Conservation (phyloP, 2,329 filamentous ascomycete genomes). For the Arthrobotrys entomopaga region DNA sequence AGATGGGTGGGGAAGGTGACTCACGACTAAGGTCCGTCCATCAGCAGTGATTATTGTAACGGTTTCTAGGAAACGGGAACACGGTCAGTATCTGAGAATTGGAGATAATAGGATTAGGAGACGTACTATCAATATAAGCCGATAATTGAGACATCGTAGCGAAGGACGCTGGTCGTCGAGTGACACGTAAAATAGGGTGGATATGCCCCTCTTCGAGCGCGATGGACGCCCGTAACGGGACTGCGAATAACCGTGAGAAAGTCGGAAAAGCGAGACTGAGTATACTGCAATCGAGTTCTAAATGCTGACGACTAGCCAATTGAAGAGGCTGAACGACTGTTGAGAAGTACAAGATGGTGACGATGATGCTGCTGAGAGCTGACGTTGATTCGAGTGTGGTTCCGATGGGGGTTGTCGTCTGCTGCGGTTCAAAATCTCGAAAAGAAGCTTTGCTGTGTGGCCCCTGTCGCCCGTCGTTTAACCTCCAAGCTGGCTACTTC, state of each 20-base stretch:
- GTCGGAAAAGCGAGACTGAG: background rate
- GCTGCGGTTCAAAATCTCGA: conserved; percentile 39
- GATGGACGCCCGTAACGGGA: background rate
- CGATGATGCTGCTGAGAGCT: background rate
- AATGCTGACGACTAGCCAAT: background rate
- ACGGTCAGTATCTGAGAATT: background rate
- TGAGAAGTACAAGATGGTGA: background rate
- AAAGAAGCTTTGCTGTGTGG: background rate
- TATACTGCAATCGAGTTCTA: background rate
- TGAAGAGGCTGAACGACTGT: background rate
- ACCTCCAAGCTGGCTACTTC: conserved; percentile 55
- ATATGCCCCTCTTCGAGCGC: conserved; percentile 6
- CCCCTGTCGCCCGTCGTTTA: conserved; percentile 30
- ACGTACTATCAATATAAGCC: conserved; percentile 50
- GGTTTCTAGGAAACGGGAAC: conserved; percentile 72
- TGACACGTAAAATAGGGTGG: conserved; percentile 2
- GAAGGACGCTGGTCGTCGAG: background rate
- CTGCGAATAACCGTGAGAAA: background rate
- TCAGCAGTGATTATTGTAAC: conserved; percentile 92
- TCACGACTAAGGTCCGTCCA: conserved; percentile 77
- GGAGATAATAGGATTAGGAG: background rate
- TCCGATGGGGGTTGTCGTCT: background rate
- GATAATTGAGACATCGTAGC: conserved; percentile 44
- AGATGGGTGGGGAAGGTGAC: conserved; percentile 7
- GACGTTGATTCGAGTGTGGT: background rate